Evolutionary conservation across 2,329 filamentous ascomycete genomes (phyloP).

Genomic region (Coleophoma eucalyptorum): DNA sequence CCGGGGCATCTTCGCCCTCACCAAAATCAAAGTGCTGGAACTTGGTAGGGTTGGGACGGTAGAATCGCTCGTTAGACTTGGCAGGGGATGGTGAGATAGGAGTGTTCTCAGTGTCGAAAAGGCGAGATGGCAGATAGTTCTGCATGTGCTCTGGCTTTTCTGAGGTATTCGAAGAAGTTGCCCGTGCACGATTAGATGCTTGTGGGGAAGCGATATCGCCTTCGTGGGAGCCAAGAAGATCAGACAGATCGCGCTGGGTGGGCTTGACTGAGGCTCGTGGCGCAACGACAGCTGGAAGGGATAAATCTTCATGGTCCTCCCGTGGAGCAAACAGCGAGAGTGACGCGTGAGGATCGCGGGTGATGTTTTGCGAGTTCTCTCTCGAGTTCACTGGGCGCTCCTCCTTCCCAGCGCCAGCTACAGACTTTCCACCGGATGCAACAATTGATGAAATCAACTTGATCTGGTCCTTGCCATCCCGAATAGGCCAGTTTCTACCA

Average conservation of each 20-base stretch:
- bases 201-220: constrained; percentile 16
- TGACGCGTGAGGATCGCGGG: constrained; percentile 65
- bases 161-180: constrained; percentile 10
- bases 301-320: constrained; percentile 52
- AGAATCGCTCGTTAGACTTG: constrained; percentile 35
- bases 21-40: constrained; percentile 84
- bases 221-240: constrained; percentile 59
- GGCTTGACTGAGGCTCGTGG: constrained; percentile 68
- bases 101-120: constrained; percentile 56
- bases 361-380: constrained; percentile 47
- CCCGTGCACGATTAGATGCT: constrained; percentile 12
- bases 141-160: constrained; percentile 20
- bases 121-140: constrained; percentile 58
- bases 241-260: constrained; percentile 60
- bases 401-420: constrained; percentile 26
- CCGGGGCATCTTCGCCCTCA: constrained; percentile 51
- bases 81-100: constrained; percentile 40
- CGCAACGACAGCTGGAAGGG: constrained; percentile 50
- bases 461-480: constrained; percentile 79
- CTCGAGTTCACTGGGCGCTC: constrained; percentile 37
- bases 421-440: constrained; percentile 40
- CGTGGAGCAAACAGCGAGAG: constrained; percentile 72
- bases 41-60: constrained; percentile 68
- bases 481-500: constrained; percentile 92
- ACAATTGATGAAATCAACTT: constrained; percentile 66